Evolutionary conservation across 306 rosid species (phyloP), one percentile per base, ranked within the genome.

Genomic region (Vigna trinervia): DNA sequence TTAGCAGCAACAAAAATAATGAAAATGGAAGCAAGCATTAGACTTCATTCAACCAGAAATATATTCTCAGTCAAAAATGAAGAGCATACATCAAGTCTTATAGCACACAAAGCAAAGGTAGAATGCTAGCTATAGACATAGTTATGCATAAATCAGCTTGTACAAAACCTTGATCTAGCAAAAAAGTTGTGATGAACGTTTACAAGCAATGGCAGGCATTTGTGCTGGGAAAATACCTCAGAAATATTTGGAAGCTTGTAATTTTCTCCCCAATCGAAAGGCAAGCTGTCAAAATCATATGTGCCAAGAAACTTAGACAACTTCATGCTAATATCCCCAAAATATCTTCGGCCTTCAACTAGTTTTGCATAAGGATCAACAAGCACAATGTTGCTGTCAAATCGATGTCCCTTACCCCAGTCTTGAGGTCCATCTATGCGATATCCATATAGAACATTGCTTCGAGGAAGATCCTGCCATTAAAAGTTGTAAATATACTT

Each of bases 361-460:
- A 95, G 86, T 84, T 95, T 95, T 46, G 97, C 94, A 69, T 95
- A 95, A 57, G 99, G 97, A 88, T 95, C 99, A 73, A 95, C 65
- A 77, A 92, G 91, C 87, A 95, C 88, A 77, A 80, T 60, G 61
- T 89, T 86, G 75, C 81, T 80, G 80, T 92, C 99, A 92, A 90
- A 95, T 57, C 99, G 92, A 84, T 95, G 97, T 75, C 99, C 97
- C 30, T 81, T 80, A 73, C 85, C 70, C 97, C 97, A 86, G 83
- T 84, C 90, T 69, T 14, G 87, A 64, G 99, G 91, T 54, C 99
- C 99, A 86, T 92, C 97, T 17, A 92, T 73, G 58, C 91, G 79
- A 81, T 90, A 95, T 23, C 99, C 96, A 71, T 95, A 95, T 23
- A 83, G 85, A 80, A 90, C 97, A 79, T 88, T 86, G 78, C 90